These are phyloP conservation scores for Lachnellula cervina DNA, from an alignment of 2,329 filamentous ascomycete species.

Conservation along the genomic window DNA sequence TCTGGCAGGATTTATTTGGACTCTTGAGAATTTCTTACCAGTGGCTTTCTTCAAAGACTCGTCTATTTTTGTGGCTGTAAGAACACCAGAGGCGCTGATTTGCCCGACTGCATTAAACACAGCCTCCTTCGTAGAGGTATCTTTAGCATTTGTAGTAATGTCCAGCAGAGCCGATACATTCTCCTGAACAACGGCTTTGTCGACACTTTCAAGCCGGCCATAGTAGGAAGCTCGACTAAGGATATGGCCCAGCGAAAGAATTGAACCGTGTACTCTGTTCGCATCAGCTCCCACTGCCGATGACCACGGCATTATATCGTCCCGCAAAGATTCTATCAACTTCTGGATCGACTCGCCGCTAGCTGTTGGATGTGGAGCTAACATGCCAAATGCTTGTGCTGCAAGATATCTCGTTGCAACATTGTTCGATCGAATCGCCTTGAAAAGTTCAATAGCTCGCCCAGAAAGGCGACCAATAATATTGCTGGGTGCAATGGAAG, in stretches of 20 bases:
- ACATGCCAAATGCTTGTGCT: constrained; percentile 68
- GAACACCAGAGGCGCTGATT: constrained; percentile 52
- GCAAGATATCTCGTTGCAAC: constrained; percentile 60
- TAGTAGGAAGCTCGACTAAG: constrained; percentile 53
- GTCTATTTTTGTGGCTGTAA: constrained; percentile 31
- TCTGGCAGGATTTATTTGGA: neutral
- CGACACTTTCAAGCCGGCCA: constrained; percentile 30
- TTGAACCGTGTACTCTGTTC: constrained; percentile 55
- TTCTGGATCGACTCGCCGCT: constrained; percentile 37
- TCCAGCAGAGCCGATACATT: constrained; percentile 43
- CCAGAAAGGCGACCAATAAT: constrained; percentile 46
- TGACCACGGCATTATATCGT: constrained; percentile 45
- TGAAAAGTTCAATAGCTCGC: constrained; percentile 49
- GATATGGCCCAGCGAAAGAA: constrained; percentile 54
- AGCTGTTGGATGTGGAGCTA: constrained; percentile 60
- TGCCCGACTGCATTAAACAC: constrained; percentile 55
- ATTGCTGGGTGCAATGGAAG: constrained; percentile 46
- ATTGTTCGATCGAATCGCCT: constrained; percentile 66
- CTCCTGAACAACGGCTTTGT: constrained; percentile 35
- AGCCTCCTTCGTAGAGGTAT: constrained; percentile 53
- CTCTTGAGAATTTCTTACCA: neutral
- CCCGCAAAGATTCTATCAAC: constrained; percentile 42
- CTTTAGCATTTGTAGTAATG: constrained; percentile 49
- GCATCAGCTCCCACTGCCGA: constrained; percentile 53
- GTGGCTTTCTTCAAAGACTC: constrained; percentile 15